These are phyloP conservation scores for Paxillus rubicundulus DNA, from an alignment of 768 basidiomycete genomes.

Conservation along the genomic window DNA sequence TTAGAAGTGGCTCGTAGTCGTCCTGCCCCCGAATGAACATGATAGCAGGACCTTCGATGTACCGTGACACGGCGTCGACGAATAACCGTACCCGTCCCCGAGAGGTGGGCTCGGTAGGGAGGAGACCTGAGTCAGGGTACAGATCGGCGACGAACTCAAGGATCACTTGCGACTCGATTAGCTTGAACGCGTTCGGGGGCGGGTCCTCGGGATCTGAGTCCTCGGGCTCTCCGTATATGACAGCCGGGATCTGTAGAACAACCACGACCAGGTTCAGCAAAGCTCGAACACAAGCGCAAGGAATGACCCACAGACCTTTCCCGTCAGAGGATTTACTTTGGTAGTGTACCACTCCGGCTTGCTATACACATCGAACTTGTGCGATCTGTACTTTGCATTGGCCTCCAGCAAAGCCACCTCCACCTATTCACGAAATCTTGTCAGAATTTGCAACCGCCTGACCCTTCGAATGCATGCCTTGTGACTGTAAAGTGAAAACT, in stretches of 20 bases:
- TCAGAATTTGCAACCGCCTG: neutral
- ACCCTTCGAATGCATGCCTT: neutral
- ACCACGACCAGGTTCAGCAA: neutral
- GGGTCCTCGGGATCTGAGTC: slow-evolving; percentile 50
- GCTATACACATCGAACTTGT: slow-evolving; percentile 55
- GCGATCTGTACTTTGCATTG: slow-evolving; percentile 44
- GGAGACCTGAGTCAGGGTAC: slow-evolving; percentile 43
- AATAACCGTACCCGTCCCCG: slow-evolving; percentile 62
- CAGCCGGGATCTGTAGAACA: slow-evolving; percentile 46
- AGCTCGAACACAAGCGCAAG: neutral
- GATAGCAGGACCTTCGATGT: slow-evolving; percentile 37
- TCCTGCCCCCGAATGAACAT: slow-evolving; percentile 37
- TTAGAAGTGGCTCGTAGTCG: slow-evolving; percentile 37
- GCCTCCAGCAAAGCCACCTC: slow-evolving; percentile 60
- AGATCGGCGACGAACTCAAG: slow-evolving; percentile 67
- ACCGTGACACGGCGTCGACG: slow-evolving; percentile 49
- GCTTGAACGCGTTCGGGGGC: slow-evolving; percentile 54
- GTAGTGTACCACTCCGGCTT: slow-evolving; percentile 68
- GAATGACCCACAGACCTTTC: slow-evolving; percentile 43
- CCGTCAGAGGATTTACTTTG: slow-evolving; percentile 54
- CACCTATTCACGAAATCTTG: slow-evolving; percentile 31
- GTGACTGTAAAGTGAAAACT: neutral
- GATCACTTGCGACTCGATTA: slow-evolving; percentile 63
- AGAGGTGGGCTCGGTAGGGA: slow-evolving; percentile 51
- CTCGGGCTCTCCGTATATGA: slow-evolving; percentile 58